Conservation (phyloP, 306 rosid species). For the Dryas octopetala region DNA sequence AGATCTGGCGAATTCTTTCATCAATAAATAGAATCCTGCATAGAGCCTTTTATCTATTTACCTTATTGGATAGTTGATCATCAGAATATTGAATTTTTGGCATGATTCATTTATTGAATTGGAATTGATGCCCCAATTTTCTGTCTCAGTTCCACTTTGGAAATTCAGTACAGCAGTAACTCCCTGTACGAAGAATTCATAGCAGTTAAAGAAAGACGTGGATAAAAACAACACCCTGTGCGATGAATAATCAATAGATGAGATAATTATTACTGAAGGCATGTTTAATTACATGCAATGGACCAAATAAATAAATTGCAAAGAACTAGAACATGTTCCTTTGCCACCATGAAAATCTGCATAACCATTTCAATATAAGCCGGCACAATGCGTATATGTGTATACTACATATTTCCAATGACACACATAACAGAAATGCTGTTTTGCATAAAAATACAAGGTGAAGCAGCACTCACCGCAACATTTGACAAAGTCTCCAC, state of each 20-base stretch:
- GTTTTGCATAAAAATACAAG: slow-evolving; percentile 8
- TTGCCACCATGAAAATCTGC: background rate
- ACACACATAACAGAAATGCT: background rate
- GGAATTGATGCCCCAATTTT: slow-evolving; percentile 87
- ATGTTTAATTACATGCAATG: background rate
- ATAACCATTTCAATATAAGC: background rate
- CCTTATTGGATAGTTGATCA: slow-evolving; percentile 92
- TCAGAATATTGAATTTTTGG: slow-evolving; percentile 71
- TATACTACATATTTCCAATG: background rate
- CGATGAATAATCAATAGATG: background rate
- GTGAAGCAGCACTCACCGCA: slow-evolving; percentile 42
- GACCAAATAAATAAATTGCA: background rate
- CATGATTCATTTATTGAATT: slow-evolving; percentile 69
- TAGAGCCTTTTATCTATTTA: slow-evolving; percentile 30
- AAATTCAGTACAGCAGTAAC: slow-evolving; percentile 85
- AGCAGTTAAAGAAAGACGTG: slow-evolving; percentile 25
- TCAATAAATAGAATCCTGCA: slow-evolving; percentile 12
- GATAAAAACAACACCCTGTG: slow-evolving; percentile 1
- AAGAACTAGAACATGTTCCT: background rate
- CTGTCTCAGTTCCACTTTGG: slow-evolving; percentile 86
- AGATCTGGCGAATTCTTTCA: background rate
- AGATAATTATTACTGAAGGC: background rate
- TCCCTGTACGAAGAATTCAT: slow-evolving; percentile 61
- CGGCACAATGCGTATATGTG: background rate
- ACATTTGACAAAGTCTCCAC: slow-evolving; percentile 65